These are phyloP conservation scores for Chaetoceros muelleri DNA, from an alignment of 108 stramenopile species.

Conservation along the genomic window DNA sequence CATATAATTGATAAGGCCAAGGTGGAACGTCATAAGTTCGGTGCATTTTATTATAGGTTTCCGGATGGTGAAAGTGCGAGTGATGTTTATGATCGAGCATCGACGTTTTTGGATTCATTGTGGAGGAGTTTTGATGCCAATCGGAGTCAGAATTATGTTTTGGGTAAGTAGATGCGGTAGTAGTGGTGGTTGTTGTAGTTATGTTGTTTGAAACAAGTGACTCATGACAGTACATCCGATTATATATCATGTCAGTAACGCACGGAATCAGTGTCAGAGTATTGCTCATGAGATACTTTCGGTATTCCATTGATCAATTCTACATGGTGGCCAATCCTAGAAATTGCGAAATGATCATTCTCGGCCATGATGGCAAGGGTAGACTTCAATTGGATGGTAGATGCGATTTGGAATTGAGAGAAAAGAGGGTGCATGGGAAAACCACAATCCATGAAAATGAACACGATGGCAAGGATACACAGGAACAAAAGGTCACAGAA, in stretches of 20 bases:
- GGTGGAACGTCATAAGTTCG: conserved; percentile 65
- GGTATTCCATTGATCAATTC: conserved; percentile 87
- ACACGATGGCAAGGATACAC: conserved; percentile 59
- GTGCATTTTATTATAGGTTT: conserved; percentile 82
- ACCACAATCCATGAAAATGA: no score
- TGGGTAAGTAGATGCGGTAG: conserved; percentile 6
- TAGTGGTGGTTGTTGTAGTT: not conserved
- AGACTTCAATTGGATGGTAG: conserved; percentile 56
- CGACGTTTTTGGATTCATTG: conserved; percentile 82
- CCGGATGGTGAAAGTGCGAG: conserved; percentile 85
- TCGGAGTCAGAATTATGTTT: conserved; percentile 56
- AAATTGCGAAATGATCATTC: conserved; percentile 82
- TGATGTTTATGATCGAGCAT: conserved; percentile 85
- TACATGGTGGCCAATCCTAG: conserved; percentile 79
- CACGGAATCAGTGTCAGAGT: conserved; percentile 85
- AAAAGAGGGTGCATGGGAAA: no score
- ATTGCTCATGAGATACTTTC: conserved; percentile 87
- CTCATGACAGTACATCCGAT: not conserved
- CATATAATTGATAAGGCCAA: conserved; percentile 50
- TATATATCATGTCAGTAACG: conserved; percentile 43
- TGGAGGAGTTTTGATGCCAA: conserved; percentile 78
- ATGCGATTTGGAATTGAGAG: conserved; percentile 39
- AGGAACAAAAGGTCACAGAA: conserved; percentile 53
- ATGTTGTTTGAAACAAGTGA: not conserved
- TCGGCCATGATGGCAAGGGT: conserved; percentile 72